Evolutionary conservation across 495 filamentous ascomycete species (phyloP).

Genomic region (Trichoderma gamsii): DNA sequence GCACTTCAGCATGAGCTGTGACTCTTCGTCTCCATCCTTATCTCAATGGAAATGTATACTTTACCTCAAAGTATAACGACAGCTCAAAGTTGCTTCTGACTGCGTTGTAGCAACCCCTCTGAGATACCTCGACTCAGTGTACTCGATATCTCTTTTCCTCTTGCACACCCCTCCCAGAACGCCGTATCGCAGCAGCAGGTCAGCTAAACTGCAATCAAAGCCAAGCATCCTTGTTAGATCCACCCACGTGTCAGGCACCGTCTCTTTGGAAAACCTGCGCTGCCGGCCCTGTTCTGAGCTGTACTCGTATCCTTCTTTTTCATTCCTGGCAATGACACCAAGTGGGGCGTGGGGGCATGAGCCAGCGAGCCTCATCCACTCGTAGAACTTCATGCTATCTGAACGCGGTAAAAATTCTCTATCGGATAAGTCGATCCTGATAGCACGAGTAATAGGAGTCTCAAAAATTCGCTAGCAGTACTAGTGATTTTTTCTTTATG

Average conservation of each 20-base stretch:
- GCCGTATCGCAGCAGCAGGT: not conserved
- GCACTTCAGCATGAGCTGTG: constrained; percentile 5
- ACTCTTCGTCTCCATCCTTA: constrained; percentile 11
- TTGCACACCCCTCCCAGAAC: constrained; percentile 1
- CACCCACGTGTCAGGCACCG: constrained; percentile 9
- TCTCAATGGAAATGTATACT: not conserved
- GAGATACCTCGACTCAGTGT: not conserved
- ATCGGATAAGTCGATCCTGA: constrained; percentile 11
- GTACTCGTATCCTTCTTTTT: not conserved
- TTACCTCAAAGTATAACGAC: not conserved
- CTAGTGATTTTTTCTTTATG: constrained; percentile 21
- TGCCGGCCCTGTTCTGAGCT: not conserved
- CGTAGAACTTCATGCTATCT: constrained; percentile 12
- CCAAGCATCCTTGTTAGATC: not conserved
- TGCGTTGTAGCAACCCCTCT: not conserved
- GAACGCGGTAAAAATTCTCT: constrained; percentile 12
- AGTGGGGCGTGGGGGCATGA: constrained; percentile 8
- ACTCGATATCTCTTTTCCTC: not conserved
- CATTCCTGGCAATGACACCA: not conserved
- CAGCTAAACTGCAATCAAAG: not conserved
- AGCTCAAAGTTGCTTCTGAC: not conserved
- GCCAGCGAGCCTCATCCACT: constrained; percentile 5
- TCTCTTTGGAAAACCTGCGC: not conserved
- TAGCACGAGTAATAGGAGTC: not conserved
- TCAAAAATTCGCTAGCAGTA: not conserved